Base-by-base conservation (phyloP, 257 asterid genomes). In the Ocimum tenuiflorum region DNA sequence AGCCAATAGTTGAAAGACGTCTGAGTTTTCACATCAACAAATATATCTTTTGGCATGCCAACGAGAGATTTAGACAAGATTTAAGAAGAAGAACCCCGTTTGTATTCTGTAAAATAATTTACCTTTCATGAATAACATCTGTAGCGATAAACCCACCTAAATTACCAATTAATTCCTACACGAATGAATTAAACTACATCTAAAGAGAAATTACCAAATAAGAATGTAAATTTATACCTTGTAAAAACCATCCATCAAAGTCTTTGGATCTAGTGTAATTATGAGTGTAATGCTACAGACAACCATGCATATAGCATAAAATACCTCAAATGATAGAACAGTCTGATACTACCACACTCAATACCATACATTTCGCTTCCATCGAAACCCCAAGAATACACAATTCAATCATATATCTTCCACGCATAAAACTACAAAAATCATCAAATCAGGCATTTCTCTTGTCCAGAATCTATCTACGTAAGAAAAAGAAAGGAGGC, bases 191-290 rank as follows among this genome's bases (percentile, higher is more conserved):
- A n/a, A n/a, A n/a, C n/a, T n/a, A n/a, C n/a, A n/a, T n/a, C n/a
- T n/a, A n/a, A n/a, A n/a, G n/a, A n/a, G n/a, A n/a, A n/a, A n/a
- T n/a, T n/a, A n/a, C n/a, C n/a, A n/a, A n/a, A n/a, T n/a, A n/a
- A n/a, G n/a, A n/a, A n/a, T n/a, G n/a, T n/a, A n/a, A n/a, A n/a
- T n/a, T n/a, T n/a, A n/a, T n/a, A n/a, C 52, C 39, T 12, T 58
- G 27, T 15, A 63, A 31, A 47, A 56, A 67, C 50, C 75, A 69
- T 36, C 47, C 73, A 73, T 73, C 68, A 65, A 71, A 75, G 69
- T 58, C 45, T 46, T 27, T 75, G 77, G 86, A 82, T 84, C 89
- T 77, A 80, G 57, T 58, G 65, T 62, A 71, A 45, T 59, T 62
- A 53, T 45, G 36, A 33, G 8, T 48, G 54, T 1, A 60, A 66